Percentiles rank a stretch among this genome's conserved stretches.
Conservation (phyloP, 2,329 filamentous ascomycete species). For the Rachicladosporium sp. region DNA sequence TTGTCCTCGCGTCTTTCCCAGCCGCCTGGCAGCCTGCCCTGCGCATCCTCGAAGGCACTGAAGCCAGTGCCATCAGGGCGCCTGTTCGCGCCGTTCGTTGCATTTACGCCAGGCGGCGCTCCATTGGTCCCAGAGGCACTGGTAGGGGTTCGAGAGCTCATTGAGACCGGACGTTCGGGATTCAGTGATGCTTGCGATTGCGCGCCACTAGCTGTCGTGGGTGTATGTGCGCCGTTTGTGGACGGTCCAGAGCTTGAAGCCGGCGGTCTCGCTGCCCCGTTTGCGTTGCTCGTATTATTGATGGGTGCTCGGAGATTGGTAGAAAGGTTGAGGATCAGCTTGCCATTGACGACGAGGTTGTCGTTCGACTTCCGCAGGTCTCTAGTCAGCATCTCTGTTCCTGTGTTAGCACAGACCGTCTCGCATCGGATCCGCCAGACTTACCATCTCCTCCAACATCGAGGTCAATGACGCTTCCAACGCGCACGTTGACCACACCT, state of each 20-base stretch:
- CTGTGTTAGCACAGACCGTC: too few relatives aligned
- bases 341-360: slow-evolving; percentile 93
- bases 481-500: slow-evolving; percentile 91
- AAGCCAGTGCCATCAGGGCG: slow-evolving; percentile 42
- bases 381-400: slow-evolving; percentile 81
- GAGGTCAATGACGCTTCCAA: slow-evolving; percentile 88
- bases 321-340: slow-evolving; percentile 90
- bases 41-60: slow-evolving; percentile 92
- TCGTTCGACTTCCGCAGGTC: slow-evolving; percentile 97
- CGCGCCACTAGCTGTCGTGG: slow-evolving; percentile 29
- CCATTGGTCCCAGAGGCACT: slow-evolving; percentile 12
- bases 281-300: slow-evolving; percentile 36
- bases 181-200: slow-evolving; percentile 23
- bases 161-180: slow-evolving; percentile 16
- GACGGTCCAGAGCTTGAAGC: slow-evolving; percentile 23
- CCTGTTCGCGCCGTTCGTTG: slow-evolving; percentile 20
- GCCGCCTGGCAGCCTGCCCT: slow-evolving; percentile 79
- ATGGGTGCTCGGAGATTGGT: slow-evolving; percentile 71
- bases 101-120: slow-evolving; percentile 5
- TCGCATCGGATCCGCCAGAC: slow-evolving; percentile 18
- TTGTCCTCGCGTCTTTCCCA: slow-evolving; percentile 97
- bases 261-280: slow-evolving; percentile 27
- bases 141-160: slow-evolving; percentile 14
- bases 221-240: slow-evolving; percentile 26
- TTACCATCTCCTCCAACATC: slow-evolving; percentile 82